These are phyloP conservation scores for Graphilbum ipis-grandicollis DNA, from an alignment of 2,329 filamentous ascomycete genomes.

Conservation along the genomic window DNA sequence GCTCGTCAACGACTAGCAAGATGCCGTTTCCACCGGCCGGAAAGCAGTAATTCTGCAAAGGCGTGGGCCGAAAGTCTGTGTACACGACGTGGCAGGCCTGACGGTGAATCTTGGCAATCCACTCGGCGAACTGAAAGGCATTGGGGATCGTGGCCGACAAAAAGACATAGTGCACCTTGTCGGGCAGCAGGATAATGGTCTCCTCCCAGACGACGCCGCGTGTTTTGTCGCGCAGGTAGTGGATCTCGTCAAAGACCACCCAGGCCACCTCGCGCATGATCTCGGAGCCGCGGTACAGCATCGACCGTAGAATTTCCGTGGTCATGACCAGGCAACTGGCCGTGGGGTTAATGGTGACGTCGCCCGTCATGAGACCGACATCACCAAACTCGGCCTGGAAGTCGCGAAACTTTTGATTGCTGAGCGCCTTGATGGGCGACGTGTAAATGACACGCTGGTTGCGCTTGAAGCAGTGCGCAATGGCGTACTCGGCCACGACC, in stretches of 20 bases:
- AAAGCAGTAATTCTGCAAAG: constrained; percentile 95
- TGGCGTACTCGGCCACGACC: constrained; percentile 94
- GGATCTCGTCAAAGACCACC: constrained; percentile 97
- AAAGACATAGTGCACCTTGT: constrained; percentile 98
- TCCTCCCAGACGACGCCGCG: constrained; percentile 98
- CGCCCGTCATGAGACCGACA: constrained; percentile 94
- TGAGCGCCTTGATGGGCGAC: constrained; percentile 95
- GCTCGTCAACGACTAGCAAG: constrained; percentile 88
- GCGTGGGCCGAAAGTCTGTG: constrained; percentile 93
- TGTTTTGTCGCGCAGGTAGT: constrained; percentile 90
- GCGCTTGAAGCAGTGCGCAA: constrained; percentile 90
- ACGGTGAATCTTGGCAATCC: constrained; percentile 95
- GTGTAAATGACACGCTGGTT: constrained; percentile 99
- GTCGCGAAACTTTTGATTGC: constrained; percentile 97
- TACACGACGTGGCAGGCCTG: constrained; percentile 98
- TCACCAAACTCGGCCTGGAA: constrained; percentile 93
- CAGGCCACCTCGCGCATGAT: constrained; percentile 99
- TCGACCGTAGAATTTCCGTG: constrained; percentile 95
- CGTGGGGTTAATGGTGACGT: constrained; percentile 97
- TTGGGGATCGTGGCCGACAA: constrained; percentile 96
- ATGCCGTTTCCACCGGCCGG: constrained; percentile 85
- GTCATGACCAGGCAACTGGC: constrained; percentile 98
- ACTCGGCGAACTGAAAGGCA: constrained; percentile 97
- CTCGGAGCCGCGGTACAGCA: constrained; percentile 94
- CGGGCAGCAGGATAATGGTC: constrained; percentile 91